Evolutionary conservation across 768 basidiomycete genomes (phyloP).

Genomic region (Russula ochroleuca): DNA sequence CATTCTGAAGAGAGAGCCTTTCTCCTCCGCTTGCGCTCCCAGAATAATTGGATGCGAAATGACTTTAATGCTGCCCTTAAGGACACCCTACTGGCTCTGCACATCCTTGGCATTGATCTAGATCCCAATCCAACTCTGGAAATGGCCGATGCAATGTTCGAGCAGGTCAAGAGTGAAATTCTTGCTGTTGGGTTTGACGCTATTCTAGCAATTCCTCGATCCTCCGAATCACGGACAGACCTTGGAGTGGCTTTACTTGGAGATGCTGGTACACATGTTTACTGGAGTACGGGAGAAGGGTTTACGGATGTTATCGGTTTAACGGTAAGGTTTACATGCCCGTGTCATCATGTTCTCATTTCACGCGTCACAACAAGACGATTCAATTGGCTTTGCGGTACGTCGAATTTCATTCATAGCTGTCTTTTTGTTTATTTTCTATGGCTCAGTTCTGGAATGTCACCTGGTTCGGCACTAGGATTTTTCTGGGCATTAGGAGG

Average conservation of each 20-base stretch:
- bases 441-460: conserved; percentile 55
- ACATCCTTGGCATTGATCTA: conserved; percentile 58
- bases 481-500: conserved; percentile 71
- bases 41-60: conserved; percentile 59
- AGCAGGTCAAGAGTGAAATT: conserved; percentile 66
- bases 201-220: conserved; percentile 58
- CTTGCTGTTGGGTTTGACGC: conserved; percentile 65
- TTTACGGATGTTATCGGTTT: conserved; percentile 62
- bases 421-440: neutral
- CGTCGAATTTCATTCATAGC: conserved; percentile 10
- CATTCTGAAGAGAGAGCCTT: conserved; percentile 53
- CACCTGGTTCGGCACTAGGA: conserved; percentile 62
- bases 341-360: neutral
- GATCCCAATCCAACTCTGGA: conserved; percentile 48
- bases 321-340: conserved; percentile 41
- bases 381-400: conserved; percentile 62
- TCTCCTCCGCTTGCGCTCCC: conserved; percentile 55
- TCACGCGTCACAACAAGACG: conserved; percentile 39
- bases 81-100: conserved; percentile 57
- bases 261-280: conserved; percentile 68
- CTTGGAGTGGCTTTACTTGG: conserved; percentile 62
- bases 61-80: conserved; percentile 52
- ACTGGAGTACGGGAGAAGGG: conserved; percentile 57
- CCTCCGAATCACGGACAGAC: conserved; percentile 54
- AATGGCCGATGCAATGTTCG: conserved; percentile 62